Base-by-base conservation (phyloP, 2,329 filamentous ascomycete genomes). In the Huntiella decipiens region DNA sequence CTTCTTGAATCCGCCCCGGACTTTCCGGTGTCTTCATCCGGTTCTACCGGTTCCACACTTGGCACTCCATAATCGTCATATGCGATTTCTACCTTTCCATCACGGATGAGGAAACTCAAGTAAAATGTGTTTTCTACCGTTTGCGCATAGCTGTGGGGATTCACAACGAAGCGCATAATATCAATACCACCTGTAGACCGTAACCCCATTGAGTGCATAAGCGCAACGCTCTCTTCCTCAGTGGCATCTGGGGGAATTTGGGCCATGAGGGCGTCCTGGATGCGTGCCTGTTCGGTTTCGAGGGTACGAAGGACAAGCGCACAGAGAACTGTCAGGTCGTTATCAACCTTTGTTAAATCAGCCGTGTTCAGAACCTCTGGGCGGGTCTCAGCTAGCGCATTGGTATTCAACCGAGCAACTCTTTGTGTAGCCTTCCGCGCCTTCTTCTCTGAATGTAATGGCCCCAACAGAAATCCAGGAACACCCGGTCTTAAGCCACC, bases 41-140 rank as follows among this genome's bases (percentile, higher is more conserved):
- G 17, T 10, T 28, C 22, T 15, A 43, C 40, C 7, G 31, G n/a
- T 32, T 22, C 38, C 10, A 43, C 40, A 43, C 40, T 43, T n/a
- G 87, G 87, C 37, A 94, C 63, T 1, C 73, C 77, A 50, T 80
- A 64, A 10, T 76, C 70, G 56, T 95, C 87, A 47, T 76, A 71
- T 3, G 73, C 67, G n/a, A 98, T 69, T 32, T 74, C 75, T 4
- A 86, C 73, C 50, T 73, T 75, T 8, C 86, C 86, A 61, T 98
- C 91, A 48, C 83, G 77, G 50, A 96, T 85, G 50, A 98, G 64
- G 57, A 98, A 98, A 58, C 84, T 92, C 54, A 94, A 74, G 58
- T 96, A 96, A 61, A 98, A 98, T 55, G 98, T 68, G 55, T 98
- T 98, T 59, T 98, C 91, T 5, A 98, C 78, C 0, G 86, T 94